Base-by-base conservation (phyloP, 2,329 filamentous ascomycete species). In the Colletotrichum lini region DNA sequence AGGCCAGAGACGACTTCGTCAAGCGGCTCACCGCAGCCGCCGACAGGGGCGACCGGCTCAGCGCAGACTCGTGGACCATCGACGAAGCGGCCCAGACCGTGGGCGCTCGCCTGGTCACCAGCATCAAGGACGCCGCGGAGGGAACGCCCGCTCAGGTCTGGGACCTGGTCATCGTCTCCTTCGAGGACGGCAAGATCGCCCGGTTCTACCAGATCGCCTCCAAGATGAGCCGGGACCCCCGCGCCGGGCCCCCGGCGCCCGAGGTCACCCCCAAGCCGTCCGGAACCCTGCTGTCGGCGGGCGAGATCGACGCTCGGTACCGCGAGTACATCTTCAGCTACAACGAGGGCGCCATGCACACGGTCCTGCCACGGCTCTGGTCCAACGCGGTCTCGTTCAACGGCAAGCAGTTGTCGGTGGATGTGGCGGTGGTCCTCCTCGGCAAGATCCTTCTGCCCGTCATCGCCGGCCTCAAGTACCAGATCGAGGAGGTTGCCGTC, bases 121-220 rank as follows among this genome's bases (percentile, higher is more conserved):
- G 18, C 18, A 54, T 47, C 12, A 35, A 40, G 13, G 13, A 26
- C n/a, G 54, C 21, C 23, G 1, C 53, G 5, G 45, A 49, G 10
- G 66, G 53, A n/a, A 40, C 38, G 2, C n/a, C 56, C 2, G 8
- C 47, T 2, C 23, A 53, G 6, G 13, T 59, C 13, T 70, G 67
- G 67, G 50, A 49, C 16, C 40, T 70, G 12, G 9, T 65, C 2
- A n/a, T 70, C 10, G 53, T 65, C 54, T 65, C 65, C 61, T 65
- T 66, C 62, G 42, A 56, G 15, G 30, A 54, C 6, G 30, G 21
- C 30, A 65, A 59, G 40, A 66, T 70, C 40, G 52, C 40, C 7
- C 67, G 67, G 9, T 65, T 54, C 47, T 70, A 66, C 54, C 35
- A 49, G n/a, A 23, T 70, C n/a, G n/a, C 49, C 16, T 30, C 47